Base-by-base conservation (phyloP, 73 alveolate species). In the Paramecium bursaria region DNA sequence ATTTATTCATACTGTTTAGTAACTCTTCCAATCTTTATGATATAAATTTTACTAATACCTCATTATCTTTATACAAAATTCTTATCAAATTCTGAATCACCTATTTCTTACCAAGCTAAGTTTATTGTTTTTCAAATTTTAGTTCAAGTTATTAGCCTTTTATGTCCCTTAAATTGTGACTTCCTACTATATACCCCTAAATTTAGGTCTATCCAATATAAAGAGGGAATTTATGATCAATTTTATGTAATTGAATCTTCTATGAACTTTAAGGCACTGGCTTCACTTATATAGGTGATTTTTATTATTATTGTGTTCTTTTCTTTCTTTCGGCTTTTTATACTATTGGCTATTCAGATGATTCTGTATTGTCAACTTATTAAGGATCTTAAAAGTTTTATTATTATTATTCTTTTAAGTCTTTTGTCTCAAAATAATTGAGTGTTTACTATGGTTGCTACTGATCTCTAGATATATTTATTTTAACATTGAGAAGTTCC, bases 381-480 rank as follows among this genome's bases (percentile, higher is more conserved):
- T 26, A 29, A 29, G 17, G 26, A 3, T 57, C 49, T 11, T 23
- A 29, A n/a, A n/a, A n/a, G n/a, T n/a, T n/a, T 29, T 57, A 31
- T 11, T 17, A 17, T 9, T 33, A 48, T 29, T 29, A 29, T 13
- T 57, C 76, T 27, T 23, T 30, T 7, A 57, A 29, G 21, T 57
- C 76, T 14, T 26, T 26, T 26, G 76, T 57, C 31, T 57, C 29
- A n/a, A 29, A 27, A n/a, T 29, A 57, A 57, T 57, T 39, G 14
- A 39, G 11, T 39, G 49, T 44, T 7, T 50, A 29, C 29, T 11
- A 31, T 33, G 47, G 26, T 57, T 57, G 33, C 14, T 39, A 39
- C 76, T 57, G 2, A 57, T 29, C 13, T 25, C 25, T 29, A 57
- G 26, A n/a, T 26, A 57, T 57, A 29, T 27, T 39, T 5, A 11